Evolutionary conservation across 2,329 filamentous ascomycete species (phyloP).

Genomic region (Westerdykella sp.): DNA sequence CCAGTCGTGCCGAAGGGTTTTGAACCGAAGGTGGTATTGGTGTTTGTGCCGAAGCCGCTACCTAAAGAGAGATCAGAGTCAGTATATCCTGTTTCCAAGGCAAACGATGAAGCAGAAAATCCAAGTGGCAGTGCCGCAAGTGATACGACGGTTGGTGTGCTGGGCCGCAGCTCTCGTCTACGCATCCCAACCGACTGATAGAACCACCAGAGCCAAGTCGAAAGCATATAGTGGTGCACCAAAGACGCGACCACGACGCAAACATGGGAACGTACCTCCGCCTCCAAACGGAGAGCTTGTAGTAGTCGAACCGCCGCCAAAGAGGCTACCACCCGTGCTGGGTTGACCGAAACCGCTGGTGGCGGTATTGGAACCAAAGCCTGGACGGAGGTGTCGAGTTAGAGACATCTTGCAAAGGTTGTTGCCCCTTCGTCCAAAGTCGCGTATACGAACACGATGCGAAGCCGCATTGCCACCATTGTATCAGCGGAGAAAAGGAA

Average conservation of each 20-base stretch:
- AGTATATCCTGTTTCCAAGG: conserved; percentile 8
- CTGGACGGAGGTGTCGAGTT: conserved; percentile 37
- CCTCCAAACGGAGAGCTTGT: conserved; percentile 27
- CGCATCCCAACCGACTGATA: too few species aligned
- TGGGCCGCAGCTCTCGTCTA: too few species aligned
- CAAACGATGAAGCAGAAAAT: neutral
- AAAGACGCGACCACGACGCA: conserved; percentile 26
- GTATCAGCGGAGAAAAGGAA: conserved; percentile 9
- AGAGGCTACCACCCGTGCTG: conserved; percentile 26
- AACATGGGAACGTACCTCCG: conserved; percentile 36
- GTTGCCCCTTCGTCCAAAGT: conserved; percentile 22
- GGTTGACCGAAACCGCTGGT: conserved; percentile 13
- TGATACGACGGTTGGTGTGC: too few species aligned
- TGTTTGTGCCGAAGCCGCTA: conserved; percentile 38
- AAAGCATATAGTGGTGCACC: neutral
- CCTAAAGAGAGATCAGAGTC: conserved; percentile 24
- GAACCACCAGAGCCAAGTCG: too few species aligned
- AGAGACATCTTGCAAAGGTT: conserved; percentile 30
- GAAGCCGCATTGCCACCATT: conserved; percentile 13
- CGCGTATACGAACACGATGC: conserved; percentile 20
- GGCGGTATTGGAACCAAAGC: conserved; percentile 35
- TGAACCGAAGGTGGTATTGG: conserved; percentile 28
- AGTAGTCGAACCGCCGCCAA: conserved; percentile 27
- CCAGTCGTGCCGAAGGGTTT: conserved; percentile 41
- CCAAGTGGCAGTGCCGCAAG: too few species aligned